Evolutionary conservation across 2,329 filamentous ascomycete species (phyloP).

Genomic region (Exophiala sp.): DNA sequence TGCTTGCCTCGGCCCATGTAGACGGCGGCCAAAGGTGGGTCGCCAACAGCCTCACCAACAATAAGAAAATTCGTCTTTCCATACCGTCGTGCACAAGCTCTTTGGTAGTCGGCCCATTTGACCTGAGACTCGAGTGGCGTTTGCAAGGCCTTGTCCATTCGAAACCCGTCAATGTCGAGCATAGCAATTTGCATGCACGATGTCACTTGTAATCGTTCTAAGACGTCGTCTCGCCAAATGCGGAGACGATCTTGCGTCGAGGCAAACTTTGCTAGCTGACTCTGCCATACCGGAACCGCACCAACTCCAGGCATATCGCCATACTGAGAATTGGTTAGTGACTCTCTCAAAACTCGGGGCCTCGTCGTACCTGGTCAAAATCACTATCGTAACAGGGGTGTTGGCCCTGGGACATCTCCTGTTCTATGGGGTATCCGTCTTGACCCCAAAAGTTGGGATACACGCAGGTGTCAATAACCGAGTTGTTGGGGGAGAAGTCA

Average conservation of each 20-base stretch:
- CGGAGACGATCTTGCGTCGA: slow-evolving; percentile 65
- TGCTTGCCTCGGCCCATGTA: slow-evolving; percentile 62
- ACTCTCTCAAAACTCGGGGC: no score
- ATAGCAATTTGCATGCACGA: slow-evolving; percentile 61
- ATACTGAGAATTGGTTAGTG: slow-evolving; percentile 55
- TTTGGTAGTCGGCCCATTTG: slow-evolving; percentile 55
- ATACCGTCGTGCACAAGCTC: slow-evolving; percentile 54
- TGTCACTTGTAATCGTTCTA: slow-evolving; percentile 56
- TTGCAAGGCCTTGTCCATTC: slow-evolving; percentile 65
- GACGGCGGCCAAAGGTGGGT: slow-evolving; percentile 58
- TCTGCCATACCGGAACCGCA: slow-evolving; percentile 60
- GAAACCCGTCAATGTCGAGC: slow-evolving; percentile 65
- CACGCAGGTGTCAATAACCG: slow-evolving; percentile 51
- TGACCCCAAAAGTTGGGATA: slow-evolving; percentile 63
- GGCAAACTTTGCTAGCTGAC: slow-evolving; percentile 63
- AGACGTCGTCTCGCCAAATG: slow-evolving; percentile 60
- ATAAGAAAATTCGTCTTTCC: slow-evolving; percentile 64
- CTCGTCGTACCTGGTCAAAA: neutral
- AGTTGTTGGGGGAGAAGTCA: slow-evolving; percentile 56
- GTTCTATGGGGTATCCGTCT: slow-evolving; percentile 50
- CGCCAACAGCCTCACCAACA: slow-evolving; percentile 61
- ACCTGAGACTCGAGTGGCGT: slow-evolving; percentile 60
- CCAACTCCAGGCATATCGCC: slow-evolving; percentile 63
- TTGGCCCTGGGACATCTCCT: slow-evolving; percentile 47
- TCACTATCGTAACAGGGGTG: slow-evolving; percentile 60